Conservation (phyloP, 2,329 filamentous ascomycete genomes). For the Stenocarpella maydis region DNA sequence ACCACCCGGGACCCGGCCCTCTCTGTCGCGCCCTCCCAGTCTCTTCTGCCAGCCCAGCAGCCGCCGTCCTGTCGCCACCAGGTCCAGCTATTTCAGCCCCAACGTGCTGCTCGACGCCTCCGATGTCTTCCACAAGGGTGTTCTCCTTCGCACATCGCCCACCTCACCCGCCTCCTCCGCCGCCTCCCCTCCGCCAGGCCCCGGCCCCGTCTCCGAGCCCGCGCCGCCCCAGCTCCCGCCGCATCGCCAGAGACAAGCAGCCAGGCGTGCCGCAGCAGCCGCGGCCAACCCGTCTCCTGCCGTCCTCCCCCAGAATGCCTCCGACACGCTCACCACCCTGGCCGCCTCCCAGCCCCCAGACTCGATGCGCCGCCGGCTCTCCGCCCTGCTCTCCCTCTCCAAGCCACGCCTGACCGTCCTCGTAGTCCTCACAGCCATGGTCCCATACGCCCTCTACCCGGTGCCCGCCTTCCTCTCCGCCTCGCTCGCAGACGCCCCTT, state of each 20-base stretch:
- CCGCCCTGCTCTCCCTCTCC: slow-evolving; percentile 88
- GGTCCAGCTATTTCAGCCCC: slow-evolving; percentile 47
- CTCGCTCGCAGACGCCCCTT: slow-evolving; percentile 71
- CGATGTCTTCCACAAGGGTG: slow-evolving; percentile 38
- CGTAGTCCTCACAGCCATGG: slow-evolving; percentile 89
- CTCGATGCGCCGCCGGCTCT: slow-evolving; percentile 71
- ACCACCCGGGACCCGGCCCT: neutral
- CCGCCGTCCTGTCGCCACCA: slow-evolving; percentile 39
- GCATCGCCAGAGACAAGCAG: slow-evolving; percentile 43
- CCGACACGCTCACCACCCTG: slow-evolving; percentile 61
- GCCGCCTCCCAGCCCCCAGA: slow-evolving; percentile 59
- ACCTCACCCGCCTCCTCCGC: slow-evolving; percentile 33
- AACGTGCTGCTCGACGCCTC: slow-evolving; percentile 44
- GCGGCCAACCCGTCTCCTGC: slow-evolving; percentile 17
- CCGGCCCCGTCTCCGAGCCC: neutral
- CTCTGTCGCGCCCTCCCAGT: slow-evolving; percentile 26
- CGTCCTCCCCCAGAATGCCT: slow-evolving; percentile 48
- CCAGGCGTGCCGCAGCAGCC: slow-evolving; percentile 32
- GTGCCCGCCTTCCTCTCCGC: slow-evolving; percentile 84
- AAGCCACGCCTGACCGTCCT: slow-evolving; percentile 94
- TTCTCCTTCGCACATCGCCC: slow-evolving; percentile 26
- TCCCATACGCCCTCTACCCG: slow-evolving; percentile 91
- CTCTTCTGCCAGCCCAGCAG: slow-evolving; percentile 43
- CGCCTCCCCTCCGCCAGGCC: neutral
- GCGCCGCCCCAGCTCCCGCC: slow-evolving; percentile 38